Base-by-base conservation (phyloP, 2,329 filamentous ascomycete genomes). In the Fusarium brachygibbosum region DNA sequence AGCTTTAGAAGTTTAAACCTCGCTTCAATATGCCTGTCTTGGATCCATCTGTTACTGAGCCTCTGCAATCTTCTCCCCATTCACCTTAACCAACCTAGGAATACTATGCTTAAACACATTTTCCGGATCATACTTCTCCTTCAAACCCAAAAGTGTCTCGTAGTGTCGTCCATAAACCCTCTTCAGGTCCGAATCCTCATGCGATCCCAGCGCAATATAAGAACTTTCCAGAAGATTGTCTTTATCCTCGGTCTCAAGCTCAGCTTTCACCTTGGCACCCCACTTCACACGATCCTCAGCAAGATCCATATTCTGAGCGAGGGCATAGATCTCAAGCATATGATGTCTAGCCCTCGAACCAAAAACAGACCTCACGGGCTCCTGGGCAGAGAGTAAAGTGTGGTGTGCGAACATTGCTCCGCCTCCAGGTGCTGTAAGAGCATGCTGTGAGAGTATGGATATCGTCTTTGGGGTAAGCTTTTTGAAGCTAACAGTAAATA, bases 271-370 rank as follows among this genome's bases (percentile, higher is more conserved):
- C 16, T 25, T 3, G 0, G 50, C 21, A 11, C 42, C 60, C 60
- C 60, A 63, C 5, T 13, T 11, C 1, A 50, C 37, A 0, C 60
- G 58, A 6, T 49, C 32, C 2, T 63, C n/a, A 1, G 28, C 28
- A 0, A 23, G 5, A 1, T 1, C 2, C 8, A n/a, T 21, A 0
- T 63, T 42, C 4, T 29, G 10, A 0, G 40, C 8, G 3, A 64
- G 2, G 2, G 59, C 51, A 6, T 64, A 64, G 5, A 64, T 64
- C 19, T 64, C 61, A 9, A 64, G 11, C 59, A 64, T 46, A 3
- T 64, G 61, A 11, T 64, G 61, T 0, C 44, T 4, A 0, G 61
- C 51, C 13, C 44, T 19, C 0, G 32, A 35, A 0, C 61, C 61
- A 1, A 64, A 64, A 0, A 64, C 23, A 1, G 61, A 63, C 3